A percentile compares a stretch with the other conserved stretches of the same genome.
Evolutionary conservation across 1,284 basidiomycete genomes (phyloP).

Genomic region (Psilocybe mexicana): DNA sequence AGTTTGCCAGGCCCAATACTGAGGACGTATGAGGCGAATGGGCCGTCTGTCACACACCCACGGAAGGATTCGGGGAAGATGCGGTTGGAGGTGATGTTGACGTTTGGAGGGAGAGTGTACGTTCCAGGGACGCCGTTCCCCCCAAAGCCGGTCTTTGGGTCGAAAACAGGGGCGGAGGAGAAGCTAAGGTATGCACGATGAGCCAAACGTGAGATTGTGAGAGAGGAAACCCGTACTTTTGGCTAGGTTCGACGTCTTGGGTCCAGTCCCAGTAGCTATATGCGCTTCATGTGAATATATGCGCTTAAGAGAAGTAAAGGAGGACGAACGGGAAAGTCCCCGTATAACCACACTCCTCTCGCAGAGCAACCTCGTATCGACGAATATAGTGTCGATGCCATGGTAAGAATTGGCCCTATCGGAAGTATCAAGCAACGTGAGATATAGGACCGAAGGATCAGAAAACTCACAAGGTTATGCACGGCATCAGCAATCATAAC

Average conservation of each 20-base stretch:
- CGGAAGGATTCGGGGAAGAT: constrained; percentile 19
- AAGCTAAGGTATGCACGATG: constrained; percentile 18
- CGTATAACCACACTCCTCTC: constrained; percentile 36
- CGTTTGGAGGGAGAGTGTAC: constrained; percentile 20
- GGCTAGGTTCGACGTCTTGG: constrained; percentile 27
- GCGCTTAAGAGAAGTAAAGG: constrained; percentile 21
- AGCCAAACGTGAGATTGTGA: neutral
- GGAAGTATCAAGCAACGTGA: neutral
- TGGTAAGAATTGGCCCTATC: constrained; percentile 41
- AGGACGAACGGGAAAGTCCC: constrained; percentile 37
- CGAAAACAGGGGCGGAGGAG: constrained; percentile 34
- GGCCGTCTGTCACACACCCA: constrained; percentile 34
- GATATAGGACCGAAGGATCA: neutral
- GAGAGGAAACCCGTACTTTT: neutral
- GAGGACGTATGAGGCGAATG: constrained; percentile 33
- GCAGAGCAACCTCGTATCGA: constrained; percentile 33
- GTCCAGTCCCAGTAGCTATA: constrained; percentile 43
- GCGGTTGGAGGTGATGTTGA: constrained; percentile 9
- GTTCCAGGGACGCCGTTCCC: constrained; percentile 31
- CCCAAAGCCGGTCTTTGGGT: constrained; percentile 35
- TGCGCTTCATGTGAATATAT: constrained; percentile 12
- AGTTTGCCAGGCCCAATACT: constrained; percentile 35
- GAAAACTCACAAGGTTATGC: constrained; percentile 30
- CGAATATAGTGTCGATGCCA: constrained; percentile 39
- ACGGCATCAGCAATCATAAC: constrained; percentile 27